Base-by-base conservation (phyloP, 2,329 filamentous ascomycete species). In the Plectosphaerella cucumerina region DNA sequence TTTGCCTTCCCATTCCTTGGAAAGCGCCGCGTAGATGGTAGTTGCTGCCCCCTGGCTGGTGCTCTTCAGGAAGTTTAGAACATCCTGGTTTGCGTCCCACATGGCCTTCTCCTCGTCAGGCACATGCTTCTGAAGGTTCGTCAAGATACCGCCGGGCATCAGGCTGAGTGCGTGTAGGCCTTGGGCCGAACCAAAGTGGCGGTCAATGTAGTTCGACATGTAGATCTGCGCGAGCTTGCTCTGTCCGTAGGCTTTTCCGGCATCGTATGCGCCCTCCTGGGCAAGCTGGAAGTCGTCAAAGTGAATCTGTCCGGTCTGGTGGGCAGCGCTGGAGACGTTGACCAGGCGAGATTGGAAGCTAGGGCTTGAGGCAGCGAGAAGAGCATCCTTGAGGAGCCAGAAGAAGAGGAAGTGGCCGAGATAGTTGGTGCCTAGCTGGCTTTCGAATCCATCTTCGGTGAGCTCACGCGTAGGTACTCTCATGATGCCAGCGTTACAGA, bases 321-420 rank as follows among this genome's bases (percentile, higher is more conserved):
- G 78, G 2, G 58, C 75, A 1, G 66, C 57, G 2, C 71, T 75
- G 0, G 74, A 66, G 1, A 80, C 59, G 1, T 65, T 61, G 45
- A 82, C 66, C 2, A 81, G 72, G 3, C 79, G 70, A 1, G 72
- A 77, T 5, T 68, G 59, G 48, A 74, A 76, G 0, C 59, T 54
- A 0, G 70, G 60, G 0, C 68, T 71, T 2, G 67, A 57, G 5
- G 67, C 66, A 0, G 65, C 55, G 0, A 80, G 60, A 6, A 82
- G 59, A 0, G 68, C 58, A 0, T 68, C 60, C 21, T 74, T 74
- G 26, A 82, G 65, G 1, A 80, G 66, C 11, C 76, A 65, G 56
- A 78, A 74, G n/a, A 82, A 67, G 0, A 81, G 68, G 63, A 82
- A 82, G 55, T 80, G 75, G 10, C 65, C 70, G 2, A 84, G 62